Base-by-base conservation (phyloP, 192 early-diverging fungal species). In the Spizellomyces punctatus region DNA sequence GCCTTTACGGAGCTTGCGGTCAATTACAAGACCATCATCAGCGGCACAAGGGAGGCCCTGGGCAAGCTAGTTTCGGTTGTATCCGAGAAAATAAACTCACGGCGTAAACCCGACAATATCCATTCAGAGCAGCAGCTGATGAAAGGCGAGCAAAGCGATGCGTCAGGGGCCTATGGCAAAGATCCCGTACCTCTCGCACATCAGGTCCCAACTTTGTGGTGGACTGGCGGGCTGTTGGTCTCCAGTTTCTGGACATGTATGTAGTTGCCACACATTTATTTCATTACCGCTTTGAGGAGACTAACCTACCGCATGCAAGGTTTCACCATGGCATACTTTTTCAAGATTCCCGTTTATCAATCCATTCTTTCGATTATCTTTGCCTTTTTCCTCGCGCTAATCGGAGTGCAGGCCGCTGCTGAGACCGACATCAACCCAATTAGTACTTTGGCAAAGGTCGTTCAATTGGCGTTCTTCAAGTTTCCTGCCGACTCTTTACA, bases 351-450 rank as follows among this genome's bases (percentile, higher is more conserved):
- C 54, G 54, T 56, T n/a, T 56, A 56, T 22, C 54, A 56, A 22
- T 56, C 54, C n/a, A n/a, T 91, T 41, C 69, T 94, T 21, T 90
- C 92, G 0, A 81, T 95, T 7, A 47, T 87, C 10, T 67, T 94
- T 9, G 94, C 90, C 6, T 90, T 90, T 62, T 75, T 95, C 6
- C 64, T 95, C 63, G 86, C 90, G 10, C 83, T 95, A 8, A 81
- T 95, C 36, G 94, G 91, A 14, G 86, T 94, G 6, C 86, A 93
- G 21, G 88, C 92, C 0, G 58, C 92, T 48, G 94, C 91, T 41
- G 91, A 92, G 14, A 95, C 93, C 0, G 94, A 95, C 71, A 90
- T 90, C 65, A 94, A 93, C 71, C 93, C 93, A 0, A 92, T 93
- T 10, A 85, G 84, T 8, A 89, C 92, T 43, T 88, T 95, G 46